Evolutionary conservation across 164 flowering plant genomes (phyloP).

Genomic region (Echeveria elegans): DNA sequence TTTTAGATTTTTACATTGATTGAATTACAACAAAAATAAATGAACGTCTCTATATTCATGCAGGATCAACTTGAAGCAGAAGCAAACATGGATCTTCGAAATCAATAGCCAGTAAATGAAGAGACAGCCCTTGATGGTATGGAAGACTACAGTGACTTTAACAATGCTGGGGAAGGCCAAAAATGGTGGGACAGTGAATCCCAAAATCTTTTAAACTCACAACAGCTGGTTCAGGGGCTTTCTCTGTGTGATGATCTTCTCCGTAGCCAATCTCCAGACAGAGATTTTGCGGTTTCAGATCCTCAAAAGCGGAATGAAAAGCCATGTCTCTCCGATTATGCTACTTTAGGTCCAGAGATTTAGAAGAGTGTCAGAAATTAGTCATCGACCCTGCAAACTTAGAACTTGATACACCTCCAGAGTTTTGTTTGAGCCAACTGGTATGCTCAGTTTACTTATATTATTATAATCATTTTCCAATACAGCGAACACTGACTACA

Average conservation of each 20-base stretch:
- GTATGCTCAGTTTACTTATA: no score
- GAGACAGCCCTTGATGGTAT: neutral
- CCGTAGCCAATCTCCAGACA: neutral
- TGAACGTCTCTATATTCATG: neutral
- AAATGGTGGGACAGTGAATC: conserved; percentile 6
- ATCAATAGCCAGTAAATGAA: neutral
- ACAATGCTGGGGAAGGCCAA: neutral
- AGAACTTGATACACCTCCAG: neutral
- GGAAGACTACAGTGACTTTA: neutral
- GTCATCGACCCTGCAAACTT: no score
- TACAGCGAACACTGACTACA: neutral
- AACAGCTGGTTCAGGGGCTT: neutral
- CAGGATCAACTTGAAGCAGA: neutral
- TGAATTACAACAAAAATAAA: neutral
- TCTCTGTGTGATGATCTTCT: neutral
- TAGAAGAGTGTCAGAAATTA: neutral
- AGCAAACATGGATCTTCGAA: neutral
- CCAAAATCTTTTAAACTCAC: neutral
- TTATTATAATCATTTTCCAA: no score
- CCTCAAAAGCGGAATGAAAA: neutral
- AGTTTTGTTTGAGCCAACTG: neutral
- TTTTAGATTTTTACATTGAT: neutral
- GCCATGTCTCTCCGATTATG: neutral
- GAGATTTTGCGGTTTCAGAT: neutral
- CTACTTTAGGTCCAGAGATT: conserved; percentile 1